A percentile compares a stretch with the other conserved stretches of the same genome.
These are phyloP conservation scores for Naganishia sp. DNA, from an alignment of 1,284 basidiomycete genomes.

Conservation along the genomic window DNA sequence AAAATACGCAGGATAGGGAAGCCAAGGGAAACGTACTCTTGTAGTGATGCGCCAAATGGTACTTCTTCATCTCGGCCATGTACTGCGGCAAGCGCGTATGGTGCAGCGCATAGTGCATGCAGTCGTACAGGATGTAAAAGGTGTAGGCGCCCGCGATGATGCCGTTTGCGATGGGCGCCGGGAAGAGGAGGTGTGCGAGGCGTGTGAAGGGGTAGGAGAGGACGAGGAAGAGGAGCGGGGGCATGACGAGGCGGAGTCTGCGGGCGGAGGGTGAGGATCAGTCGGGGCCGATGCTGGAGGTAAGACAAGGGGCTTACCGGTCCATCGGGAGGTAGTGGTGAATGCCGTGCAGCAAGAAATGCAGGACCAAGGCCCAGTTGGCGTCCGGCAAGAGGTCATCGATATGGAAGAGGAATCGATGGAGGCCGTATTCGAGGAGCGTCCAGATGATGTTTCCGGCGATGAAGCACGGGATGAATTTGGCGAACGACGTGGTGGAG, in stretches of 20 bases:
- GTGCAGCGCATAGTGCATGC: constrained; percentile 89
- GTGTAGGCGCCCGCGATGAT: constrained; percentile 87
- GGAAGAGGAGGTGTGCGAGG: constrained; percentile 82
- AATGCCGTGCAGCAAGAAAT: constrained; percentile 93
- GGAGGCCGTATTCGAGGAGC: constrained; percentile 88
- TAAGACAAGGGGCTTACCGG: constrained; percentile 57
- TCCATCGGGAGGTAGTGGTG: constrained; percentile 99
- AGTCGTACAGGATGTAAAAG: constrained; percentile 88
- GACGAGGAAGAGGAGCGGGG: constrained; percentile 76
- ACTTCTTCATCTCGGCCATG: constrained; percentile 89
- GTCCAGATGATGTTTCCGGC: constrained; percentile 91
- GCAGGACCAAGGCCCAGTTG: constrained; percentile 75
- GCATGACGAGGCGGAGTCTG: constrained; percentile 94
- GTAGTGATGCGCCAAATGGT: constrained; percentile 97
- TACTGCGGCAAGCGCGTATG: constrained; percentile 88
- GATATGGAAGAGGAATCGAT: constrained; percentile 97
- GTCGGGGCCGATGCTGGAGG: not conserved
- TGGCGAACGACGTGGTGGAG: constrained; percentile 38
- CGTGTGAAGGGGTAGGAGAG: constrained; percentile 86
- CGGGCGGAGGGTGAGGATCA: constrained; percentile 8
- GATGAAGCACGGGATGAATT: constrained; percentile 66
- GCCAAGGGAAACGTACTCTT: constrained; percentile 60
- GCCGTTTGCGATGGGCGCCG: constrained; percentile 81
- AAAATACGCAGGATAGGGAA: not conserved
- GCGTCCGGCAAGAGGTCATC: constrained; percentile 86